Evolutionary conservation across 371 early-diverging fungal genomes (phyloP), one percentile per base, ranked within the genome.

Genomic region (Saksenaea vasiformis): DNA sequence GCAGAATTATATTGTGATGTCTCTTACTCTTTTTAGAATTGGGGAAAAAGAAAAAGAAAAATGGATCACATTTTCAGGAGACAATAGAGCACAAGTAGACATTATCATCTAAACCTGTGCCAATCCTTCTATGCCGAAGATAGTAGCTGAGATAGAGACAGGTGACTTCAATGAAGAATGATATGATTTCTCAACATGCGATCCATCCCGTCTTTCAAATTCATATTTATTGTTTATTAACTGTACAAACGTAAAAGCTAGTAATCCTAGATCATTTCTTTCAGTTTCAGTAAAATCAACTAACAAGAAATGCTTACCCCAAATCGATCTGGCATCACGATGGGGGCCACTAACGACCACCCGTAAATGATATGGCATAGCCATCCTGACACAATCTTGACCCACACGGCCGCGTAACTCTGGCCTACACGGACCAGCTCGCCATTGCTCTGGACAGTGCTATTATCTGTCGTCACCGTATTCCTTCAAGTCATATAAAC

Each of bases 371-470:
- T 51, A 59, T 92, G 76, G 39, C 93, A 93, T 41, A 95, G 71
- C 98, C 98, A 98, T 44, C 91, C 87, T 4, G 94, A 93, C 2
- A 94, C 88, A 47, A 96, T 82, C 77, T 97, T 97, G 65, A 96
- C 96, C 98, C 98, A 98, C 7, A 95, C 96, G 0, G 96, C 95
- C 1, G 89, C 85, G 79, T 88, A 91, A 41, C 93, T 94, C 63
- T 94, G 90, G 3, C 96, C 98, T 61, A 98, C 91, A 13, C 85
- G 74, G n/a, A 91, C 86, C 47, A 91, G 70, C 36, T 79, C 83
- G 5, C 81, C 76, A 43, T 71, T 74, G 11, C 68, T 65, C 31
- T 68, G 67, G 22, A 56, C 61, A 13, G 64, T 57, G 0, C 54
- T 53, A 26, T 69, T 70, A 22, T 76, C 69, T 37, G 69, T 70